Conservation (phyloP, 768 basidiomycete genomes). For the Flagelloscypha sp. region DNA sequence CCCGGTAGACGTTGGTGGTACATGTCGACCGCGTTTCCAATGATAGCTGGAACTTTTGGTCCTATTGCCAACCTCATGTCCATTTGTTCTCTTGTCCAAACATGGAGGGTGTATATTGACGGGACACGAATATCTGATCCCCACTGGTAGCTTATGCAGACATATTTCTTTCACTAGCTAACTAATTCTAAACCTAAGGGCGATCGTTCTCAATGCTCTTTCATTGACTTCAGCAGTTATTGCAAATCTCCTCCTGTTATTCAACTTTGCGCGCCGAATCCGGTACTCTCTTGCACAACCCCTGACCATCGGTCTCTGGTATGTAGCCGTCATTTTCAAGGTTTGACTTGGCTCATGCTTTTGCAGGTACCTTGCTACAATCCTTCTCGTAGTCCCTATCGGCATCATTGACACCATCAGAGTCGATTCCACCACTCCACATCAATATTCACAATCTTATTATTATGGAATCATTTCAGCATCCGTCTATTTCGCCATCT, state of each 20-base stretch:
- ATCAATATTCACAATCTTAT: slow-evolving; percentile 26
- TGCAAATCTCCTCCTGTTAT: slow-evolving; percentile 27
- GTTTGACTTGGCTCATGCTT: background rate
- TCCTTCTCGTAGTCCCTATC: slow-evolving; percentile 28
- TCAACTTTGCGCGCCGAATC: slow-evolving; percentile 30
- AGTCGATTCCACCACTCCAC: slow-evolving; percentile 7
- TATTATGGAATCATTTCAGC: slow-evolving; percentile 30
- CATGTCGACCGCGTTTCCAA: slow-evolving; percentile 30
- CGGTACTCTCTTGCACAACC: slow-evolving; percentile 28
- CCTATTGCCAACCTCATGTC: slow-evolving; percentile 33
- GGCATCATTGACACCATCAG: slow-evolving; percentile 16
- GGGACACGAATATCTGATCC: slow-evolving; percentile 21
- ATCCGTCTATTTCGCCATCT: slow-evolving; percentile 23
- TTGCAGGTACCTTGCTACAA: slow-evolving; percentile 28
- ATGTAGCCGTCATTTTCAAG: slow-evolving; percentile 1
- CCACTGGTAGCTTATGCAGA: slow-evolving; percentile 23
- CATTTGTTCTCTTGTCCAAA: slow-evolving; percentile 26
- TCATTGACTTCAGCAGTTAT: slow-evolving; percentile 25
- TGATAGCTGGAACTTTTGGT: slow-evolving; percentile 33
- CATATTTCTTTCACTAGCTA: background rate
- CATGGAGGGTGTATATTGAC: slow-evolving; percentile 22
- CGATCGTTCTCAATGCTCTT: slow-evolving; percentile 22
- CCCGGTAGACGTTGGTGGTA: slow-evolving; percentile 34
- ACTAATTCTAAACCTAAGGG: slow-evolving; percentile 14
- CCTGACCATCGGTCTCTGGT: slow-evolving; percentile 30